phyloP scores from a whole-genome alignment of 2,329 filamentous ascomycete species.

The Cercospora nicotianae region DNA sequence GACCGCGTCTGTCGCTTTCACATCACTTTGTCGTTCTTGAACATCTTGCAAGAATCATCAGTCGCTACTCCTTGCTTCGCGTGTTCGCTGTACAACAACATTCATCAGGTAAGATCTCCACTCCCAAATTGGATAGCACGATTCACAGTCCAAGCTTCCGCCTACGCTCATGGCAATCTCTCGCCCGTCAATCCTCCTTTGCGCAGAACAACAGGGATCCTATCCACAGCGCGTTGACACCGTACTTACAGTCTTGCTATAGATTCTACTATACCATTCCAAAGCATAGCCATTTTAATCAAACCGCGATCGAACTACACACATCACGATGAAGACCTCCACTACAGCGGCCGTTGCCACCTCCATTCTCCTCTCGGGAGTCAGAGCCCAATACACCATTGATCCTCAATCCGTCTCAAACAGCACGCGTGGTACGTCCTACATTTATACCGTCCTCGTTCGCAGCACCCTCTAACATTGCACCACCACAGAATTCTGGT shows the following conservation, averaged over 20 bases:
- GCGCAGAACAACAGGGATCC: background rate
- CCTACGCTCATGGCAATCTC: constrained; percentile 1
- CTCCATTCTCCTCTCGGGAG: constrained; percentile 46
- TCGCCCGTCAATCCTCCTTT: background rate
- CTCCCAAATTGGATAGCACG: background rate
- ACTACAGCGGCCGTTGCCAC: constrained; percentile 51
- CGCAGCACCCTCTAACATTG: background rate
- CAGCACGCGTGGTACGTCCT: constrained; percentile 24
- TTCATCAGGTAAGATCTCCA: background rate
- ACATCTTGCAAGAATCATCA: constrained; percentile 1
- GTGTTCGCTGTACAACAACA: background rate
- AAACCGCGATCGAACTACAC: background rate
- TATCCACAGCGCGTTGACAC: constrained; percentile 4
- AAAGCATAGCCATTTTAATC: background rate
- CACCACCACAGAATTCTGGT: constrained; percentile 55
- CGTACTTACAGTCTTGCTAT: constrained; percentile 5
- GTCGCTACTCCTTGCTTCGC: constrained; percentile 18
- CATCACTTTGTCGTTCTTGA: background rate
- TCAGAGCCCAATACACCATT: constrained; percentile 60
- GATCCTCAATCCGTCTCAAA: constrained; percentile 61
- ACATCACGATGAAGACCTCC: constrained; percentile 46
- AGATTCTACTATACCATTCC: background rate
- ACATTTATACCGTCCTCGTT: background rate
- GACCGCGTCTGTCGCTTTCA: constrained; percentile 9
- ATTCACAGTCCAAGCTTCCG: constrained; percentile 3